Conservation (phyloP, 768 basidiomycete species). For the Dentipellis fragilis region DNA sequence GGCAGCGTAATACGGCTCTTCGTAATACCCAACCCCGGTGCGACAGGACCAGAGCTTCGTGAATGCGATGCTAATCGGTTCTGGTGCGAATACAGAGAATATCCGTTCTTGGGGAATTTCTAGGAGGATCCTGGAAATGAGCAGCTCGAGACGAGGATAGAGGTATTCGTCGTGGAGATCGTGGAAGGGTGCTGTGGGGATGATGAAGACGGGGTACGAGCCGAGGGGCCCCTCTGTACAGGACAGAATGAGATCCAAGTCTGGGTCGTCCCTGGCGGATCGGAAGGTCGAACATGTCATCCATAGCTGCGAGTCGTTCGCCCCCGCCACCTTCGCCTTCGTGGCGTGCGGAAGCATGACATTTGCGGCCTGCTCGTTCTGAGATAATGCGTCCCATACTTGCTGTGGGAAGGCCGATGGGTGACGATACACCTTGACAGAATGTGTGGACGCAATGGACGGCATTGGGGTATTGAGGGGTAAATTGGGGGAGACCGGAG, state of each 20-base stretch:
- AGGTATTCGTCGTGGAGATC: constrained; percentile 28
- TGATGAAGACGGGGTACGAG: constrained; percentile 59
- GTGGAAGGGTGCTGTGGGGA: constrained; percentile 17
- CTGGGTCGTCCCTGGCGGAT: background rate
- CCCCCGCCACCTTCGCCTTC: constrained; percentile 15
- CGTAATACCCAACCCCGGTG: constrained; percentile 30
- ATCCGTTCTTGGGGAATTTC: constrained; percentile 31
- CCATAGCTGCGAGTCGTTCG: constrained; percentile 18
- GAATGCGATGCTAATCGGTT: constrained; percentile 36
- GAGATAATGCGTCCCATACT: constrained; percentile 28
- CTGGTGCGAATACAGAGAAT: constrained; percentile 58
- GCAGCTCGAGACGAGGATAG: constrained; percentile 27
- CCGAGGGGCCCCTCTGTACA: constrained; percentile 47
- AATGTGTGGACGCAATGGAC: background rate
- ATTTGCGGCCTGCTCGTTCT: constrained; percentile 31
- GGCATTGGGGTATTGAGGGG: constrained; percentile 3
- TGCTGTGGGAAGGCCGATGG: constrained; percentile 27
- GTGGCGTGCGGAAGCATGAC: constrained; percentile 30
- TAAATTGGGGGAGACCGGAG: background rate
- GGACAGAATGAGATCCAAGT: constrained; percentile 45
- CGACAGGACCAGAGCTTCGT: constrained; percentile 35
- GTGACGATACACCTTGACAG: constrained; percentile 16
- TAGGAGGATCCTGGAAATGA: constrained; percentile 31
- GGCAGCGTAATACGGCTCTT: constrained; percentile 52
- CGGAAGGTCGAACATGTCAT: constrained; percentile 16